phyloP scores from a whole-genome alignment of 2,329 filamentous ascomycete genomes.

The Diaporthe humulicola region DNA sequence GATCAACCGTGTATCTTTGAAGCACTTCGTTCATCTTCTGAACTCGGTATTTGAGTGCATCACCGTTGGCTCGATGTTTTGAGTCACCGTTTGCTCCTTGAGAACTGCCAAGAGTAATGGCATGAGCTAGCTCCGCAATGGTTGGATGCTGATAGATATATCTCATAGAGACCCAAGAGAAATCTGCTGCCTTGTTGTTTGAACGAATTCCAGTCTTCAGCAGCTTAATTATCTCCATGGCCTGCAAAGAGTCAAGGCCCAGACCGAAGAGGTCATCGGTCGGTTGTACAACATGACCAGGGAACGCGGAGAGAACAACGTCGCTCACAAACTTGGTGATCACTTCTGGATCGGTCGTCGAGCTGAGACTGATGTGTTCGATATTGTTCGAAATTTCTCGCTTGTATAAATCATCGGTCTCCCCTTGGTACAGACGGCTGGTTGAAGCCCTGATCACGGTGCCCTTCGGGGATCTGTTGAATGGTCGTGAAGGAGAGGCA shows the following conservation, averaged over 20 bases:
- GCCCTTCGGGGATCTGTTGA: slow-evolving; percentile 30
- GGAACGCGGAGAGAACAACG: slow-evolving; percentile 34
- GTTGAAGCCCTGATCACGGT: slow-evolving; percentile 31
- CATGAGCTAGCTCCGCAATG: slow-evolving; percentile 33
- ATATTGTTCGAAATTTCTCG: slow-evolving; percentile 28
- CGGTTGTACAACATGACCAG: slow-evolving; percentile 12
- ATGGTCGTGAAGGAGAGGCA: slow-evolving; percentile 3
- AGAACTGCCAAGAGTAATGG: background rate
- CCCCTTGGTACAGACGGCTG: background rate
- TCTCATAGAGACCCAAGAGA: slow-evolving; percentile 34
- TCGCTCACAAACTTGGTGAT: slow-evolving; percentile 31
- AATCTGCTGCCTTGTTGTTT: background rate
- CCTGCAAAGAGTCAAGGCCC: slow-evolving; percentile 42
- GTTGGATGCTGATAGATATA: slow-evolving; percentile 41
- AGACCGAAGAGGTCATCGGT: slow-evolving; percentile 40
- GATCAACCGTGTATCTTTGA: background rate
- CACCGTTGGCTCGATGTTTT: background rate
- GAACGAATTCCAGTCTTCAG: slow-evolving; percentile 37
- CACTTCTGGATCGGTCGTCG: background rate
- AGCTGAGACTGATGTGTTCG: slow-evolving; percentile 2
- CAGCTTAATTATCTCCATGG: slow-evolving; percentile 39
- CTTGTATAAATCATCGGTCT: slow-evolving; percentile 1
- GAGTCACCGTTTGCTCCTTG: background rate
- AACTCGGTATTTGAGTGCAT: background rate
- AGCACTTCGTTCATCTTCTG: slow-evolving; percentile 20